Percentiles rank a stretch among this genome's conserved stretches.
phyloP scores from a whole-genome alignment of 2,329 filamentous ascomycete species.

The Hyphodiscus sp. region DNA sequence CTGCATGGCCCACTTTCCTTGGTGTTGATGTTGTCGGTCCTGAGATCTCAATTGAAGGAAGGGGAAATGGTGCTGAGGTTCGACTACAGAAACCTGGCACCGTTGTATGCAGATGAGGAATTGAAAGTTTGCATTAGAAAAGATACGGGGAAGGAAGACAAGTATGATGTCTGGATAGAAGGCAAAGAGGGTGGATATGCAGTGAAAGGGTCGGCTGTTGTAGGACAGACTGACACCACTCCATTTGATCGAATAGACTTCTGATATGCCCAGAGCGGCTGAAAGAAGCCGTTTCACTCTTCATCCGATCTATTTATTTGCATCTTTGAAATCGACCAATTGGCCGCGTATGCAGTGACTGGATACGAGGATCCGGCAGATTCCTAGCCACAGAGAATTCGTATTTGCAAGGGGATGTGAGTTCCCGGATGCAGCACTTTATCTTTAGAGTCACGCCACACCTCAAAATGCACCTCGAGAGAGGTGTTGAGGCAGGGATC shows the following conservation, averaged over 20 bases:
- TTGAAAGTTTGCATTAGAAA: constrained; percentile 62
- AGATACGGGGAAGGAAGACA: constrained; percentile 33
- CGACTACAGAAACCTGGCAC: constrained; percentile 75
- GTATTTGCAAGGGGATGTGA: not conserved
- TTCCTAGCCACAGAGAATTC: too few species aligned
- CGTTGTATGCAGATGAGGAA: constrained; percentile 68
- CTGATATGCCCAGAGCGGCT: not conserved
- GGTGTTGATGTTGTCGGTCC: constrained; percentile 65
- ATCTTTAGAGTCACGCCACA: not conserved
- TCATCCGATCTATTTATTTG: not conserved
- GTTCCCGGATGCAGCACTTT: not conserved
- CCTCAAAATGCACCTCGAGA: not conserved
- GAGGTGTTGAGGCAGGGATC: not conserved
- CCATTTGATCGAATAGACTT: not conserved
- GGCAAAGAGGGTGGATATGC: constrained; percentile 54
- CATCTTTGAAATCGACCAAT: not conserved
- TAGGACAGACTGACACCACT: constrained; percentile 4
- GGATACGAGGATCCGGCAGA: not conserved
- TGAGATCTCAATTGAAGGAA: constrained; percentile 44
- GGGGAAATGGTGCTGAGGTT: constrained; percentile 46
- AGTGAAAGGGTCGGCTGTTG: constrained; percentile 48
- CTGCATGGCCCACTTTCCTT: constrained; percentile 84
- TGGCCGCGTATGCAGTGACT: not conserved
- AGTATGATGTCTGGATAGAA: constrained; percentile 61
- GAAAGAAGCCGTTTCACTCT: not conserved